phyloP scores from a whole-genome alignment of 1,139 yeast genomes.

The Pneumocystis jirovecii region DNA sequence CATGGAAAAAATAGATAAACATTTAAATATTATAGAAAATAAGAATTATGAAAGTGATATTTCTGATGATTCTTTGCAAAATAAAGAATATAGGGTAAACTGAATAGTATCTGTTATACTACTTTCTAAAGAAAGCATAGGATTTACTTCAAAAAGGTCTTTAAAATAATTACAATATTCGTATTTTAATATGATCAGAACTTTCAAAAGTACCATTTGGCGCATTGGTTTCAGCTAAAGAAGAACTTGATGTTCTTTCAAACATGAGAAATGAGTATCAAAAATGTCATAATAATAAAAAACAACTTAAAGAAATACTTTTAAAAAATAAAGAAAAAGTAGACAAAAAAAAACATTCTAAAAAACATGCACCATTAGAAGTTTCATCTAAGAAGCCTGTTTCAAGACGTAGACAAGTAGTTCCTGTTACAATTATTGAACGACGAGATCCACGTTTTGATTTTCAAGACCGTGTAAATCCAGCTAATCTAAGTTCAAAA shows the following conservation, averaged over 20 bases:
- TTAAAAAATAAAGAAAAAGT: not conserved
- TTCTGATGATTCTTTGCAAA: not conserved
- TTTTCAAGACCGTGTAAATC: conserved; percentile 75
- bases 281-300: not conserved
- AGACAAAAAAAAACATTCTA: conserved; percentile 2
- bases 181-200: not conserved
- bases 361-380: conserved; percentile 18
- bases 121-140: not conserved
- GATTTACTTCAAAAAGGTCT: not conserved
- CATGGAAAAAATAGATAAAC: not conserved
- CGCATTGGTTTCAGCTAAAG: not conserved
- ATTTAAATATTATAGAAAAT: not conserved
- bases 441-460: conserved; percentile 72
- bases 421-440: conserved; percentile 14
- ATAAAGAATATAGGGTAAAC: not conserved
- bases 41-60: not conserved
- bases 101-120: not conserved
- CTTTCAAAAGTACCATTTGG: not conserved
- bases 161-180: not conserved
- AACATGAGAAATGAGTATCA: not conserved
- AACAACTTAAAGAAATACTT: not conserved
- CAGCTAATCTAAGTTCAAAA: conserved; percentile 44
- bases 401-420: conserved; percentile 15
- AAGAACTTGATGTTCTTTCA: not conserved
- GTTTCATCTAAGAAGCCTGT: conserved; percentile 16